phyloP scores from a whole-genome alignment of 352 stramenopile genomes.

The Achlya hypogyna region DNA sequence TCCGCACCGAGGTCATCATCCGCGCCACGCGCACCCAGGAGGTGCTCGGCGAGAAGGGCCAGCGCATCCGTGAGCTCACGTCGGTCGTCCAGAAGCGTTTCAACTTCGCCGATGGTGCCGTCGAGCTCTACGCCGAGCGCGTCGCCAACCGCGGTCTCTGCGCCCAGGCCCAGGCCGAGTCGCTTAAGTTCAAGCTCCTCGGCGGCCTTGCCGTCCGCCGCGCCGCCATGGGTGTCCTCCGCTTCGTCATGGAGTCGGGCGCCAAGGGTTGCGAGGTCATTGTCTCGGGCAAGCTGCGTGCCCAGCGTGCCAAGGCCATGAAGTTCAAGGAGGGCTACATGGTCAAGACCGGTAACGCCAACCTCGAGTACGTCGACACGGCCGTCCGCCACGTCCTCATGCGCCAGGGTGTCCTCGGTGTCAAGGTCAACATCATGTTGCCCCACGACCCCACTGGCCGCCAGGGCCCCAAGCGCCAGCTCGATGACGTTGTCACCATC shows the following conservation, averaged over 20 bases:
- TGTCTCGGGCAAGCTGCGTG: conserved; percentile 98
- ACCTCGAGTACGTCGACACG: conserved; percentile 97
- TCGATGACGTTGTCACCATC: conserved; percentile 99
- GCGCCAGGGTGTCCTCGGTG: conserved; percentile 98
- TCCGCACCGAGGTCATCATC: conserved; percentile 99
- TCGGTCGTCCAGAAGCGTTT: conserved; percentile 99
- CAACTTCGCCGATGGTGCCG: conserved; percentile 89
- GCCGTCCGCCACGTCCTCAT: conserved; percentile 99
- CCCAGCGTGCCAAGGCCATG: conserved; percentile 99
- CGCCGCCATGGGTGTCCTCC: conserved; percentile 98
- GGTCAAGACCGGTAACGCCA: conserved; percentile 99
- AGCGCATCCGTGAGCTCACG: conserved; percentile 98
- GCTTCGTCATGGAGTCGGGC: conserved; percentile 99
- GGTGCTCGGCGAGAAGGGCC: conserved; percentile 98
- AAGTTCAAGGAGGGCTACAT: conserved; percentile 99
- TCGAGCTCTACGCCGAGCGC: conserved; percentile 98
- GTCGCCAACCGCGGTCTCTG: conserved; percentile 98
- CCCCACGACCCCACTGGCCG: conserved; percentile 97
- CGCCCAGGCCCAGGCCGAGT: conserved; percentile 98
- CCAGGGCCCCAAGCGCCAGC: conserved; percentile 94
- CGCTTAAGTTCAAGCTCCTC: conserved; percentile 99
- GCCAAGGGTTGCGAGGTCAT: conserved; percentile 99
- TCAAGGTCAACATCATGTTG: conserved; percentile 99
- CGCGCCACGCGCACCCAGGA: conserved; percentile 98
- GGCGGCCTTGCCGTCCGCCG: conserved; percentile 96